phyloP scores from a whole-genome alignment of 257 asterid species.

The Solanum virginianum region DNA sequence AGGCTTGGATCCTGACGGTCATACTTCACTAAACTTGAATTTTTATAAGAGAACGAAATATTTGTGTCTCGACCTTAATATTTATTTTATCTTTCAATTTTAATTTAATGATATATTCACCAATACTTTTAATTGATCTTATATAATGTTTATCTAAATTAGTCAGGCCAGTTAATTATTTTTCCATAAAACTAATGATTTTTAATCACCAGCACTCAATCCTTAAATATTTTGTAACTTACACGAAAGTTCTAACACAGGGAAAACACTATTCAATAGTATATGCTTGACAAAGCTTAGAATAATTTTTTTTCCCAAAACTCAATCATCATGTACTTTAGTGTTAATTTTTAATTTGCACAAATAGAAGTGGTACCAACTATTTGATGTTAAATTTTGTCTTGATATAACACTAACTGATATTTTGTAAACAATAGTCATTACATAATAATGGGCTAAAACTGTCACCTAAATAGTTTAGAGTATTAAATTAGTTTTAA shows the following conservation, averaged over 20 bases:
- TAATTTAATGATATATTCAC: too few relatives aligned
- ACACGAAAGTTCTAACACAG: background rate
- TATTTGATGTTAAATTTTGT: background rate
- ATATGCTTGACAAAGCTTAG: background rate
- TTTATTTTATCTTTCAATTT: background rate
- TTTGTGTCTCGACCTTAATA: accelerated
- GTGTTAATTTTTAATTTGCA: background rate
- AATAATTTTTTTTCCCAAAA: background rate
- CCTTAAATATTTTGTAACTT: background rate
- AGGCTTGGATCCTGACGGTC: too few relatives aligned
- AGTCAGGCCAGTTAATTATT: background rate
- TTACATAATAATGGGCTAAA: background rate
- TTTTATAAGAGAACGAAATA: background rate
- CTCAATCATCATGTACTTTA: background rate
- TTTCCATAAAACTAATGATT: background rate
- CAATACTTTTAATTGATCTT: background rate
- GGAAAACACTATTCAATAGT: background rate
- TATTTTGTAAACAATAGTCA: background rate
- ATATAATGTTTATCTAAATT: background rate
- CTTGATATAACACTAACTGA: background rate
- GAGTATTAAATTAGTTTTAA: background rate
- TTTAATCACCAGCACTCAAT: background rate
- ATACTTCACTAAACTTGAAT: background rate
- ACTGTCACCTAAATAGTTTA: background rate
- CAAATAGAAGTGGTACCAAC: background rate